Evolutionary conservation across 2,329 filamentous ascomycete species (phyloP).

Genomic region (Pseudomassariella vexata): DNA sequence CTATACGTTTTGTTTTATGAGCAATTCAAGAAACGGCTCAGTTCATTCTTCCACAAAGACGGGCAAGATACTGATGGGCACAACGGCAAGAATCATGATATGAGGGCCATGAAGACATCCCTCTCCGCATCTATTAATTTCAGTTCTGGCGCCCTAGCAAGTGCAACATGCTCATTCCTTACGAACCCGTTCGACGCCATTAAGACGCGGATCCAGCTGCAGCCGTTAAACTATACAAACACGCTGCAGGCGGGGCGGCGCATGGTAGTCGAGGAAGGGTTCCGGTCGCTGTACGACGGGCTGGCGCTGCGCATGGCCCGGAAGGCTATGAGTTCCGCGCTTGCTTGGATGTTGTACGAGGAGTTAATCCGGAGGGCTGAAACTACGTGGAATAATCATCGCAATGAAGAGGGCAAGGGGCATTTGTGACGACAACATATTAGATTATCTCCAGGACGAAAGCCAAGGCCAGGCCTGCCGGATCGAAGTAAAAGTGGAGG

Average conservation of each 20-base stretch:
- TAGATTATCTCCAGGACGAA: no score
- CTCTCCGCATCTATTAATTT: conserved; percentile 74
- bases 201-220: conserved; percentile 90
- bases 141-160: conserved; percentile 72
- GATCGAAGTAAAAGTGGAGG: no score
- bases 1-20: conserved; percentile 95
- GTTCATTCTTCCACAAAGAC: conserved; percentile 19
- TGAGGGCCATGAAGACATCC: conserved; percentile 25
- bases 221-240: conserved; percentile 77
- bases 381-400: conserved; percentile 20
- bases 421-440: conserved; percentile 17
- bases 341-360: conserved; percentile 97
- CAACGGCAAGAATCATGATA: no score
- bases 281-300: conserved; percentile 78
- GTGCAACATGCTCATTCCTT: conserved; percentile 74
- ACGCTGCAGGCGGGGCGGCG: conserved; percentile 68
- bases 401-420: conserved; percentile 8
- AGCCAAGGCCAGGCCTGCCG: conserved; percentile 2
- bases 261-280: conserved; percentile 79
- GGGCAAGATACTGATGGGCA: neutral
- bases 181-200: conserved; percentile 97
- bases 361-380: conserved; percentile 74
- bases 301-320: conserved; percentile 80
- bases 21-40: conserved; percentile 63
- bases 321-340: conserved; percentile 88